A percentile compares a stretch with the other conserved stretches of the same genome.
Conservation (phyloP, 2,329 filamentous ascomycete species). For the Tothia fuscella region DNA sequence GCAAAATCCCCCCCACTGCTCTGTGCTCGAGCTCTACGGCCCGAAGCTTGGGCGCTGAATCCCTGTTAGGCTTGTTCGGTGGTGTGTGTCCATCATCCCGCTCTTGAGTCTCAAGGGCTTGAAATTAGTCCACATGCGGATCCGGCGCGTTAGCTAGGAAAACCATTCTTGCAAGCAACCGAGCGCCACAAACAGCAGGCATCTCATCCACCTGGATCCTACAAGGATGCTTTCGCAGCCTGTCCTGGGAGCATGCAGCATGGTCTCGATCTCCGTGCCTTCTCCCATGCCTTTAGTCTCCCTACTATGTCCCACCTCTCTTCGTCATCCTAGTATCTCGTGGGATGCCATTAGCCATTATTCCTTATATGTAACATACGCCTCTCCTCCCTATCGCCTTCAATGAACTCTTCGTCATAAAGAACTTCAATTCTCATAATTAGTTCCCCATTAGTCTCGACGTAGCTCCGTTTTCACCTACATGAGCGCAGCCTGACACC, state of each 20-base stretch:
- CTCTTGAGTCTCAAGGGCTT: too few species aligned
- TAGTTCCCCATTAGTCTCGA: too few species aligned
- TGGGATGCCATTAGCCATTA: conserved; percentile 7
- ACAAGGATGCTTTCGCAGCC: conserved; percentile 2
- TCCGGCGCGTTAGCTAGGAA: conserved; percentile 1
- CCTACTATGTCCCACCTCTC: conserved; percentile 7
- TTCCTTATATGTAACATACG: conserved; percentile 7
- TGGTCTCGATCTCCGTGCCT: conserved; percentile 11
- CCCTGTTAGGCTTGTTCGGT: too few species aligned
- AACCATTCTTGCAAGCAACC: conserved; percentile 3
- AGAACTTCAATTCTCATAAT: too few species aligned
- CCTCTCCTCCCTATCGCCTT: conserved; percentile 7
- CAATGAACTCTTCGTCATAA: too few species aligned
- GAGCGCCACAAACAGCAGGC: conserved; percentile 4
- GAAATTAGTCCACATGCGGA: background rate
- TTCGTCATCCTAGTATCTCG: conserved; percentile 10
- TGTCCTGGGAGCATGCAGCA: conserved; percentile 2
- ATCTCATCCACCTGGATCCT: conserved; percentile 7
- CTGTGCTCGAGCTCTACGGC: too few species aligned
- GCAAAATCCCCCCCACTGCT: too few species aligned
- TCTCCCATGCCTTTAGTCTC: conserved; percentile 3
- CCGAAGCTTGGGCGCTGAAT: too few species aligned
- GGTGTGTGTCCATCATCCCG: too few species aligned
- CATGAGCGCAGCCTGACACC: too few species aligned
- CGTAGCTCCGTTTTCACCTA: too few species aligned